phyloP scores from a whole-genome alignment of 768 basidiomycete genomes.

The Tephrocybe sp. region DNA sequence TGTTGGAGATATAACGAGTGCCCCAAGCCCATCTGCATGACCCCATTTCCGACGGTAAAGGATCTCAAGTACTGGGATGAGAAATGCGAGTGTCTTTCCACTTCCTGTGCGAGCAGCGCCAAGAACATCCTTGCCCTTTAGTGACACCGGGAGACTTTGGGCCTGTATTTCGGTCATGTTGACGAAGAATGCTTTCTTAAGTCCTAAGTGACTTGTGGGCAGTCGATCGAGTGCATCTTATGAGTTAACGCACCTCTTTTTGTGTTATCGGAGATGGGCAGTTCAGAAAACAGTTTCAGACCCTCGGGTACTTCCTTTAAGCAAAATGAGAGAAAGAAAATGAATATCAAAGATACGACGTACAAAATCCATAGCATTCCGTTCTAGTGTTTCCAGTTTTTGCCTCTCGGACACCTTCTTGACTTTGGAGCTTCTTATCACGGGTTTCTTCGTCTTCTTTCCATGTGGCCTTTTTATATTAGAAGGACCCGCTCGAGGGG shows the following conservation, averaged over 20 bases:
- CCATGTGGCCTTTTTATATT: slow-evolving; percentile 4
- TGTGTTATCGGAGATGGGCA: slow-evolving; percentile 76
- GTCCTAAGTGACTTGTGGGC: slow-evolving; percentile 43
- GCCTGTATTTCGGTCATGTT: slow-evolving; percentile 92
- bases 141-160: slow-evolving; percentile 82
- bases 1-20: slow-evolving; percentile 91
- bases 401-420: slow-evolving; percentile 48
- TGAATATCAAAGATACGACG: neutral
- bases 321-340: slow-evolving; percentile 10
- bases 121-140: slow-evolving; percentile 94
- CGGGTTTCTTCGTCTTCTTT: slow-evolving; percentile 9
- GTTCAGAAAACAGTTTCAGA: slow-evolving; percentile 61
- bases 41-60: slow-evolving; percentile 92
- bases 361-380: slow-evolving; percentile 50
- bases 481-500: slow-evolving; percentile 16
- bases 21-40: slow-evolving; percentile 86
- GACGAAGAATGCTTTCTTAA: slow-evolving; percentile 84
- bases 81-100: slow-evolving; percentile 95
- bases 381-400: slow-evolving; percentile 48
- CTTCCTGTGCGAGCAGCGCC: slow-evolving; percentile 95
- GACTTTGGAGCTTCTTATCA: slow-evolving; percentile 24
- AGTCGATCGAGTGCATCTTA: neutral
- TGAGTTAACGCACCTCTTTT: slow-evolving; percentile 53
- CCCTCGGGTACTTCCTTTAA: slow-evolving; percentile 49
- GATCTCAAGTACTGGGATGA: slow-evolving; percentile 90